A percentile compares a stretch with the other conserved stretches of the same genome.
Evolutionary conservation across 2,329 filamentous ascomycete species (phyloP).

Genomic region (Fusarium illudens): DNA sequence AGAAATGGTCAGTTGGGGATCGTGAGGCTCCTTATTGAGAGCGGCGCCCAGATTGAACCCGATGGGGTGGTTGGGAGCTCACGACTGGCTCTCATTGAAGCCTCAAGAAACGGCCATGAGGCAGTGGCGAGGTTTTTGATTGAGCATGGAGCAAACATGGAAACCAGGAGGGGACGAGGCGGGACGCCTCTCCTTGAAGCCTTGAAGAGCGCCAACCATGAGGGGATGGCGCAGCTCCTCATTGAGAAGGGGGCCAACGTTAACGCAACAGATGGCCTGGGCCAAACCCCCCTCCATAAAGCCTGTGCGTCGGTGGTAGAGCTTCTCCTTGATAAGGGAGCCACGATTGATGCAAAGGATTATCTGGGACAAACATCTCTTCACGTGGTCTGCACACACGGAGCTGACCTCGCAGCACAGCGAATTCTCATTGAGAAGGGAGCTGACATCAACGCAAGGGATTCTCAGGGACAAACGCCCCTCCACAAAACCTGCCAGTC

Average conservation of each 20-base stretch:
- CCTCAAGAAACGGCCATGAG: neutral
- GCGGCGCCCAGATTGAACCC: rapidly evolving
- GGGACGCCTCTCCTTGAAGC: neutral
- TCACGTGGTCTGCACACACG: no score
- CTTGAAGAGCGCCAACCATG: no score
- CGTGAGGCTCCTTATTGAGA: neutral
- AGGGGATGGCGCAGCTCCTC: neutral
- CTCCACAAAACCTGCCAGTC: neutral
- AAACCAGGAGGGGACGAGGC: neutral
- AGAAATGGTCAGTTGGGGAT: neutral
- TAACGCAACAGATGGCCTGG: neutral
- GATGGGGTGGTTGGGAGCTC: neutral
- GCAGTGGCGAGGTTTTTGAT: neutral
- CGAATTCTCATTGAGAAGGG: neutral
- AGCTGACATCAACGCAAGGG: neutral
- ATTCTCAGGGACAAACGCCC: neutral
- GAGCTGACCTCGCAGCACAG: no score
- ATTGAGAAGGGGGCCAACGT: neutral
- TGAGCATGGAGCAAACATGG: neutral
- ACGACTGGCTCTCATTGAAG: neutral
- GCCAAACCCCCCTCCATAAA: neutral
- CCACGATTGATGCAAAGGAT: no score
- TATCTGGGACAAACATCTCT: no score
- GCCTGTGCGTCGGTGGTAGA: no score
- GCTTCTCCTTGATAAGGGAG: no score